A percentile compares a stretch with the other conserved stretches of the same genome.
phyloP scores from a whole-genome alignment of 768 basidiomycete species.

The Asterophora parasitica region DNA sequence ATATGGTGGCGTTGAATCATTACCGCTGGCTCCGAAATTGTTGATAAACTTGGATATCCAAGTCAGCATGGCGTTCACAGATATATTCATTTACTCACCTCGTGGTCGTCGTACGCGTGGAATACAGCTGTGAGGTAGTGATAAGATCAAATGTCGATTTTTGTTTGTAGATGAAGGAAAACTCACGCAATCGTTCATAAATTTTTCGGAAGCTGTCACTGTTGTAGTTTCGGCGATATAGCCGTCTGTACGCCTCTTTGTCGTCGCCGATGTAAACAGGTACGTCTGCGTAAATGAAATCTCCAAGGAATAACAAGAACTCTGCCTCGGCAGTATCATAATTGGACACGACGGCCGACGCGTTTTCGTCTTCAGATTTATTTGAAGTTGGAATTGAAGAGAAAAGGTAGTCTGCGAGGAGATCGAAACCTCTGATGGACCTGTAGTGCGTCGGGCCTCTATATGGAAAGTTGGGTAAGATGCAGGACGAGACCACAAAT shows the following conservation, averaged over 20 bases:
- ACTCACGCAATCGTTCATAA: conserved; percentile 66
- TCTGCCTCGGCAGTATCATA: conserved; percentile 31
- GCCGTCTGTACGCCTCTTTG: conserved; percentile 52
- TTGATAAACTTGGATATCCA: conserved; percentile 48
- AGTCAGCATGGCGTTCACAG: not conserved
- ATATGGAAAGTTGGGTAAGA: conserved; percentile 73
- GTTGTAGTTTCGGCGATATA: conserved; percentile 65
- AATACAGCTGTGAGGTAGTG: conserved; percentile 65
- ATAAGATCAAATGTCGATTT: conserved; percentile 1
- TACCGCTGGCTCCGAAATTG: conserved; percentile 56
- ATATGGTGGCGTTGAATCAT: conserved; percentile 51
- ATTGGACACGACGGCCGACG: not conserved
- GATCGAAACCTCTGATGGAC: conserved; percentile 60
- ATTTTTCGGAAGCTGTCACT: conserved; percentile 62
- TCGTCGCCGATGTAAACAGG: conserved; percentile 58
- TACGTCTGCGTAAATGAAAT: conserved; percentile 74
- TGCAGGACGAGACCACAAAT: conserved; percentile 65
- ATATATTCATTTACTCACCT: conserved; percentile 30
- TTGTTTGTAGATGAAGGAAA: not conserved
- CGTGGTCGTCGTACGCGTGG: conserved; percentile 72
- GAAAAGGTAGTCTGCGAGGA: conserved; percentile 53
- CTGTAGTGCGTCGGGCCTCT: conserved; percentile 43
- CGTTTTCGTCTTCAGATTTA: conserved; percentile 6
- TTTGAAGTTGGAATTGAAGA: conserved; percentile 15
- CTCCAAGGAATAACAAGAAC: conserved; percentile 68